Conservation (phyloP, 495 filamentous ascomycete genomes). For the Stereocaulon alpinum region DNA sequence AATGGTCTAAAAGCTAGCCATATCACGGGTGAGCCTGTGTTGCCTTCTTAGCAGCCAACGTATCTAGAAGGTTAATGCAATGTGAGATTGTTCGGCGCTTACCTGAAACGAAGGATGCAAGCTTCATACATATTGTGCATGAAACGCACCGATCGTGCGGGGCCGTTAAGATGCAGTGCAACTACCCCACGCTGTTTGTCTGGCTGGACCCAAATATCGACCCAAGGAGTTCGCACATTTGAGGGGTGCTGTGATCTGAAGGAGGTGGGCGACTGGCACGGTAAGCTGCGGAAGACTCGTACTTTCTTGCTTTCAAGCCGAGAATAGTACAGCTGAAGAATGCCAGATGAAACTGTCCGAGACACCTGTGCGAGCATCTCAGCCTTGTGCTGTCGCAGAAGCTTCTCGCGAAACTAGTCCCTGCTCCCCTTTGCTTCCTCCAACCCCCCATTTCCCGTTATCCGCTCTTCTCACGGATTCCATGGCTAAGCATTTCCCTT, state of each 20-base stretch:
- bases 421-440: background rate
- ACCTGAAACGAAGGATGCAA: background rate
- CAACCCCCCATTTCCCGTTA: background rate
- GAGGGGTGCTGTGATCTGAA: background rate
- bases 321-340: background rate
- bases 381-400: background rate
- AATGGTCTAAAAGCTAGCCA: too few species aligned
- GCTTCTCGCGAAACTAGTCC: background rate
- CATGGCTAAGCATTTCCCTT: background rate
- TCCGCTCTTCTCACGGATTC: background rate
- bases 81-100: background rate
- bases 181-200: background rate
- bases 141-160: background rate
- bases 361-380: background rate
- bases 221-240: background rate
- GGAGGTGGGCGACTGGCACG: background rate
- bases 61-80: background rate
- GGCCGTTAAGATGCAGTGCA: background rate
- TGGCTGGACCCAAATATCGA: background rate
- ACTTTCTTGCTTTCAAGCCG: too few species aligned
- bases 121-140: background rate
- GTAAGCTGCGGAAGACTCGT: background rate
- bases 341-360: background rate
- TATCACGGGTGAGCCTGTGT: too few species aligned
- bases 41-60: background rate